Evolutionary conservation across 495 filamentous ascomycete species (phyloP).

Genomic region (Penicillium longicatenatum): DNA sequence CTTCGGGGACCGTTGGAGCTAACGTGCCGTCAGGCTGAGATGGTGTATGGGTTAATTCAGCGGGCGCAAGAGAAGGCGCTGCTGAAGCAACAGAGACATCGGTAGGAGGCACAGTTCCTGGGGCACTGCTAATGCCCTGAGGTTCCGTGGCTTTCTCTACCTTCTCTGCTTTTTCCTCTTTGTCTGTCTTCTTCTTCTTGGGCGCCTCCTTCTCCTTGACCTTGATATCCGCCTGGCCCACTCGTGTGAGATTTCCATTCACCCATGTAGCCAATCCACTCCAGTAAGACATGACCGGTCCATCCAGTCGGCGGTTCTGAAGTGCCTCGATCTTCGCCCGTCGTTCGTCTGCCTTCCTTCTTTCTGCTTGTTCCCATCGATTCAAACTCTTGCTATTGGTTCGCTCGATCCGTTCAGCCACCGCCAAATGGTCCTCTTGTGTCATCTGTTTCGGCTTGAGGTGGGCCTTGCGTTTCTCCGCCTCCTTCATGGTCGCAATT

Average conservation of each 20-base stretch:
- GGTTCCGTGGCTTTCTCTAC: constrained; percentile 17
- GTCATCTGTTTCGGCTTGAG: constrained; percentile 79
- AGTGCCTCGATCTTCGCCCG: constrained; percentile 78
- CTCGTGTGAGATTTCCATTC: constrained; percentile 72
- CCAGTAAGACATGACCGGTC: constrained; percentile 90
- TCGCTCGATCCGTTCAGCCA: constrained; percentile 81
- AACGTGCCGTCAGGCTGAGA: constrained; percentile 4
- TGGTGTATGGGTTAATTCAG: background rate
- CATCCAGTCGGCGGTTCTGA: constrained; percentile 81
- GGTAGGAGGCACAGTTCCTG: background rate
- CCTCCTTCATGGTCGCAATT: constrained; percentile 83
- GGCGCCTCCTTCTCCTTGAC: constrained; percentile 45
- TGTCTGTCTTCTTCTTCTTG: constrained; percentile 34
- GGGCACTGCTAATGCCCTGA: background rate
- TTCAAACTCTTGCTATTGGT: constrained; percentile 89
- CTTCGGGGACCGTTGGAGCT: background rate
- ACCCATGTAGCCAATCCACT: constrained; percentile 81
- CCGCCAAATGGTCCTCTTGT: constrained; percentile 81
- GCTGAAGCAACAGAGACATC: background rate
- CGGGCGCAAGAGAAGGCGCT: background rate
- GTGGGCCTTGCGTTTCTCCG: constrained; percentile 74
- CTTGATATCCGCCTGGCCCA: constrained; percentile 68
- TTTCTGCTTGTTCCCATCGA: constrained; percentile 91
- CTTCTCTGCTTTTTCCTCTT: constrained; percentile 36
- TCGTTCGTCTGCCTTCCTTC: constrained; percentile 79